These are phyloP conservation scores for Hypoxylon cercidicola DNA, from an alignment of 495 filamentous ascomycete genomes.

Conservation along the genomic window DNA sequence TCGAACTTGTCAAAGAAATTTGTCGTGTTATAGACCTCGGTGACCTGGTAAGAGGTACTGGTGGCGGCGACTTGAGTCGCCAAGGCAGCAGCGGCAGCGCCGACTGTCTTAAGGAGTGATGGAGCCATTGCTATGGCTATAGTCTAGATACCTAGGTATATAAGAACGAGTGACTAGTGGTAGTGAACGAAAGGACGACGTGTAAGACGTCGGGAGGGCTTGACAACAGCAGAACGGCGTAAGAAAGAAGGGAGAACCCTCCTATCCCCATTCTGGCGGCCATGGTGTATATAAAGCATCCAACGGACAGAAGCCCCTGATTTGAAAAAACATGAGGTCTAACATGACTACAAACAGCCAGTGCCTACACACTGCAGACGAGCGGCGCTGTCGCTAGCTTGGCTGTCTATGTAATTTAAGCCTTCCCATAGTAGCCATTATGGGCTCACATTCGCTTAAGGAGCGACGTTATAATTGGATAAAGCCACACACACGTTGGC, in stretches of 20 bases:
- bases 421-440: background rate
- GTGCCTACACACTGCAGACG: conserved; percentile 23
- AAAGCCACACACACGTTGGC: conserved; percentile 18
- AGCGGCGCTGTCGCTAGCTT: conserved; percentile 19
- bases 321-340: conserved; percentile 11
- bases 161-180: conserved; percentile 39
- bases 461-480: conserved; percentile 22
- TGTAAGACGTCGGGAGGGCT: conserved; percentile 56
- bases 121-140: conserved; percentile 54
- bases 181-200: conserved; percentile 58
- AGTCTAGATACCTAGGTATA: conserved; percentile 17
- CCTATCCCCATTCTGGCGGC: background rate
- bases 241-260: conserved; percentile 2
- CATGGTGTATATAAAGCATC: conserved; percentile 27
- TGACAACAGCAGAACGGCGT: conserved; percentile 21
- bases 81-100: conserved; percentile 52
- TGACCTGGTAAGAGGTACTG: conserved; percentile 50
- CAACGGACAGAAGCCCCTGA: conserved; percentile 21
- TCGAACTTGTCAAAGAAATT: conserved; percentile 66
- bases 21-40: conserved; percentile 55
- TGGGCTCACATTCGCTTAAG: conserved; percentile 25
- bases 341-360: background rate
- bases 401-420: conserved; percentile 7
- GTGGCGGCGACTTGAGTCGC: conserved; percentile 46
- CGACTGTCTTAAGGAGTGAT: conserved; percentile 51